Evolutionary conservation across 2,329 filamentous ascomycete species (phyloP).

Genomic region (Fusarium anthophilum): DNA sequence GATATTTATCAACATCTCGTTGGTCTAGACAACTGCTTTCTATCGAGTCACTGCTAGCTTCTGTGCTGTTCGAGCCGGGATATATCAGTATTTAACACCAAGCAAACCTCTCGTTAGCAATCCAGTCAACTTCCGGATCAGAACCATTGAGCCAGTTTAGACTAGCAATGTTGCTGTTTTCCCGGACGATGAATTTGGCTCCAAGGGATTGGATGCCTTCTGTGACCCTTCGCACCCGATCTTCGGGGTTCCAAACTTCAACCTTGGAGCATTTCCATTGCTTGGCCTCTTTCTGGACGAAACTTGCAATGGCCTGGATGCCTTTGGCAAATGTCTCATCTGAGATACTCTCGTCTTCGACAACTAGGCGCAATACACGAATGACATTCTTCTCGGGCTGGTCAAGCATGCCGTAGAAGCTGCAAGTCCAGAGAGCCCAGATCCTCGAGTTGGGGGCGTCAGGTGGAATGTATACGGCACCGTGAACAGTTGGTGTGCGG

Average conservation of each 20-base stretch:
- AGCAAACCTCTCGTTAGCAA: conserved; percentile 79
- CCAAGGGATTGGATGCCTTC: conserved; percentile 57
- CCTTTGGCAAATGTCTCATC: conserved; percentile 59
- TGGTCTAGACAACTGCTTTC: conserved; percentile 14
- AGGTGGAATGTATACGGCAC: conserved; percentile 69
- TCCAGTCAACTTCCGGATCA: conserved; percentile 70
- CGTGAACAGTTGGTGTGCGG: conserved; percentile 68
- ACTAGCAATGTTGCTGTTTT: conserved; percentile 74
- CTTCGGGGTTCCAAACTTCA: conserved; percentile 84
- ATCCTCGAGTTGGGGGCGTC: conserved; percentile 63
- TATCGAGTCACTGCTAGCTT: not conserved
- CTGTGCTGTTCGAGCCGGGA: not conserved
- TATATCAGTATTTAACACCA: conserved; percentile 68
- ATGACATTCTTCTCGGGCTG: conserved; percentile 70
- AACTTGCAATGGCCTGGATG: conserved; percentile 69
- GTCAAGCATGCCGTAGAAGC: conserved; percentile 67
- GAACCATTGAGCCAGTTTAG: conserved; percentile 74
- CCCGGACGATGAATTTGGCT: conserved; percentile 62
- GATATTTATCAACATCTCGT: conserved; percentile 22
- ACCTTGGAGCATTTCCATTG: conserved; percentile 77
- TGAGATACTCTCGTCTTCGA: conserved; percentile 62
- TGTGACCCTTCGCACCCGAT: conserved; percentile 59
- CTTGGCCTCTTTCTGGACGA: conserved; percentile 75
- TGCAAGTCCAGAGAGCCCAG: conserved; percentile 78
- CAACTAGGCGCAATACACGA: conserved; percentile 73